Base-by-base conservation (phyloP, 2,329 filamentous ascomycete genomes). In the Botrytis fragariae region DNA sequence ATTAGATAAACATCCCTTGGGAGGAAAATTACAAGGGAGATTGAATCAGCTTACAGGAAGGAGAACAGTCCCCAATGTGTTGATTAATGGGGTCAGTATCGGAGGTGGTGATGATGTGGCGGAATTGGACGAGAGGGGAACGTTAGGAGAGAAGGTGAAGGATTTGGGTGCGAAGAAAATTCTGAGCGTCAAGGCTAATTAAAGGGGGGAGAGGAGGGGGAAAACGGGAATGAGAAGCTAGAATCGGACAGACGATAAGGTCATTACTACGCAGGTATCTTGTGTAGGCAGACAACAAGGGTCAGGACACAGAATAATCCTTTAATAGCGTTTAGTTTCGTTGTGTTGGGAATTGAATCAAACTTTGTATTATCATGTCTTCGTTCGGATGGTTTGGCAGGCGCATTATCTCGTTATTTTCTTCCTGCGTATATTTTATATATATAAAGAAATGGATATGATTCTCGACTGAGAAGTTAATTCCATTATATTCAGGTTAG, bases 21-120 rank as follows among this genome's bases (percentile, higher is more conserved):
- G 95, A 51, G 80, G 84, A 1, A 83, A 88, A 72, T 83, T 99
- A 60, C 96, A 99, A 82, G 87, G 86, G 16, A 87, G 89, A 29
- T 85, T 99, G 16, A 87, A 83, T 25, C 87, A 90, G 74, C 91
- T 89, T 80, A 98, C 96, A 0, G 92, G 93, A 62, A 89, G 95
- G 68, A 86, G 85, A 74, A 99, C 96, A 0, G 96, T 99, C 0
- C 96, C 96, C 25, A 99, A 99, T 81, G 88, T 98, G 51, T 87
- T 99, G 78, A 87, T 99, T 79, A 93, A 94, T 79, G 94, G 94
- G 63, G 90, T 91, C 82, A 96, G 92, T 82, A 93, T 98, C 75
- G 96, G 96, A 64, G 96, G 96, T 35, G 90, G 93, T 68, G 95
- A 98, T 80, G 94, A 98, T 74, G 88, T 99, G 73, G 87, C 89